phyloP scores from a whole-genome alignment of 179 eudicot species.

The Silene noctiflora region DNA sequence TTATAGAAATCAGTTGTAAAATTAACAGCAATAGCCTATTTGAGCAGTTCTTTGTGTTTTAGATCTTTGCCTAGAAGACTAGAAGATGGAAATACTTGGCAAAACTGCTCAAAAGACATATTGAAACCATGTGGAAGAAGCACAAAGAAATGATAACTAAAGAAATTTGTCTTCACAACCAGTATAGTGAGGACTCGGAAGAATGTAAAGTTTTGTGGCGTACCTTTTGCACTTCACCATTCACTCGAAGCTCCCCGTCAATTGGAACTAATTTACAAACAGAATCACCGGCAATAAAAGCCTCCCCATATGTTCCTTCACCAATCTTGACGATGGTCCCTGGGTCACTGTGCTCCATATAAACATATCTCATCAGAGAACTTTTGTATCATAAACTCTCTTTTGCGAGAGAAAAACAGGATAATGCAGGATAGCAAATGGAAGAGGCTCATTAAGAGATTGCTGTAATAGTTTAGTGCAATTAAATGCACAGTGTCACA shows the following conservation, averaged over 20 bases:
- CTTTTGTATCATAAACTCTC: background rate
- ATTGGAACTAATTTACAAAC: conserved; percentile 95
- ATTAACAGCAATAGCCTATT: background rate
- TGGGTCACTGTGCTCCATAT: conserved; percentile 47
- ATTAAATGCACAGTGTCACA: background rate
- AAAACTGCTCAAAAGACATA: conserved; percentile 12
- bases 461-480: background rate
- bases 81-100: background rate
- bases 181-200: background rate
- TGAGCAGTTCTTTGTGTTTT: background rate
- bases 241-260: conserved; percentile 78
- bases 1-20: background rate
- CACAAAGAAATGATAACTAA: background rate
- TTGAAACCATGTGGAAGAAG: background rate
- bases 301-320: conserved; percentile 98
- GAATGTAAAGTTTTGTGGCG: background rate
- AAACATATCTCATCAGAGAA: conserved; percentile 18
- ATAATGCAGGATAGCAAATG: background rate
- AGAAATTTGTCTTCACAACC: background rate
- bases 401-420: background rate
- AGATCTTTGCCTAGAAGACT: background rate
- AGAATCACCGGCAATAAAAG: conserved; percentile 65
- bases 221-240: conserved; percentile 99
- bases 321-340: conserved; percentile 76
- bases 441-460: conserved; percentile 1